Base-by-base conservation (phyloP, 192 early-diverging fungal species). In the Diversispora epigaea region DNA sequence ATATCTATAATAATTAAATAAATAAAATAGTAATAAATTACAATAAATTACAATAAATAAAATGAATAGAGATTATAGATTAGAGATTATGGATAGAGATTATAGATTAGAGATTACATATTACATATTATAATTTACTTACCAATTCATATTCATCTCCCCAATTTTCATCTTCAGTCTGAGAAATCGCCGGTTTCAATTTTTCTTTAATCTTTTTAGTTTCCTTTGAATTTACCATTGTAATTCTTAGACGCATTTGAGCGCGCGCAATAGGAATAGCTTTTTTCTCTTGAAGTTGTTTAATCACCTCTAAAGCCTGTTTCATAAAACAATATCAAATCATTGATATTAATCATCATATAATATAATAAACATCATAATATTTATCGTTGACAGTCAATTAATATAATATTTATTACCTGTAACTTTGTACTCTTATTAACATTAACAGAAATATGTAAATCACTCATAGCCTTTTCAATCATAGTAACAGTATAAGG, bases 401-500 rank as follows among this genome's bases (percentile, higher is more conserved):
- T 32, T 32, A 32, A 32, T 32, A 32, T 32, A 32, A 32, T 32
- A 61, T 21, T 61, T 6, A 61, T 44, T 81, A 87, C 86, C 81
- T 94, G 93, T 70, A 92, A 93, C 80, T 99, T 99, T 15, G 94
- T 90, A 70, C 86, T 93, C 22, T 88, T 83, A 72, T 93, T 96
- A 5, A 92, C 90, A 78, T 97, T 94, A 73, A 98, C 88, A 64
- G 90, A 93, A 72, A 94, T 91, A 75, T 98, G 96, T 39, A 99
- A 82, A 69, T 98, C 96, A 1, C 84, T 82, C 93, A 99, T 95
- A 45, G 95, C 91, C 85, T 98, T 97, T 84, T 99, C 98, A 67
- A 99, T 96, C 92, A 98, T 98, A 19, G 95, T 93, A 63, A 95
- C 93, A 0, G 98, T 94, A 71, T 99, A 96, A 0, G 96, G 95